Percentiles rank a stretch among this genome's conserved stretches.
These are phyloP conservation scores for Exophiala aquamarina DNA, from an alignment of 2,329 filamentous ascomycete genomes.

Conservation along the genomic window DNA sequence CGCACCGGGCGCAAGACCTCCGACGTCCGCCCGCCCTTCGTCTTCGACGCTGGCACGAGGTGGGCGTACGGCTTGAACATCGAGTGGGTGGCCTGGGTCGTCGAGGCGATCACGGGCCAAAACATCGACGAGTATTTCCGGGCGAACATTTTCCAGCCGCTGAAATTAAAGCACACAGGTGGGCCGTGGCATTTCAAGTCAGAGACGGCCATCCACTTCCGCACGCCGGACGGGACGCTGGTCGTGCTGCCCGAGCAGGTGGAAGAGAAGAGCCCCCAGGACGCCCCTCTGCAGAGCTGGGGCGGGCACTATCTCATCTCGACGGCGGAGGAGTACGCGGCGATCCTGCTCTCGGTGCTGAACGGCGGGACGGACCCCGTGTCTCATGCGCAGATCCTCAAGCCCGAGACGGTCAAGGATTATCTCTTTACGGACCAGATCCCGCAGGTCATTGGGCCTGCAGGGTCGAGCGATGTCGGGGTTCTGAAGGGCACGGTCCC, in stretches of 20 bases:
- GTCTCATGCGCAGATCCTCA: constrained; percentile 2
- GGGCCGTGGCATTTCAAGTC: too few species aligned
- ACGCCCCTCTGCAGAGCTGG: neutral
- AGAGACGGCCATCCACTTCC: too few species aligned
- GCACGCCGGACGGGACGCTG: too few species aligned
- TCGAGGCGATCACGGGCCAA: constrained; percentile 46
- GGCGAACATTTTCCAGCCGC: constrained; percentile 46
- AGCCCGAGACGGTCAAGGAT: constrained; percentile 5
- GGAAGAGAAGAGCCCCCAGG: neutral
- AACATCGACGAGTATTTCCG: constrained; percentile 47
- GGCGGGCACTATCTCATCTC: constrained; percentile 8
- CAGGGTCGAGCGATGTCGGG: neutral
- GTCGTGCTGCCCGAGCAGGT: too few species aligned
- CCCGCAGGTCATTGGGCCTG: neutral
- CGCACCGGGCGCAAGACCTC: constrained; percentile 25
- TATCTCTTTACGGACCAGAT: constrained; percentile 12
- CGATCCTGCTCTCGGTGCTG: constrained; percentile 4
- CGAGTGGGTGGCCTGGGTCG: constrained; percentile 50
- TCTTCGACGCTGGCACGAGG: constrained; percentile 4
- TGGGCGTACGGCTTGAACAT: constrained; percentile 34
- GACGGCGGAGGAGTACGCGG: constrained; percentile 7
- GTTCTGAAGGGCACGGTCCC: neutral
- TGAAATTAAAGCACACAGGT: constrained; percentile 34
- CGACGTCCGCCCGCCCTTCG: constrained; percentile 1
- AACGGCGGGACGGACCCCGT: constrained; percentile 9